Evolutionary conservation across 139 green algal genomes (phyloP).

Genomic region (Tetraselmis striata): DNA sequence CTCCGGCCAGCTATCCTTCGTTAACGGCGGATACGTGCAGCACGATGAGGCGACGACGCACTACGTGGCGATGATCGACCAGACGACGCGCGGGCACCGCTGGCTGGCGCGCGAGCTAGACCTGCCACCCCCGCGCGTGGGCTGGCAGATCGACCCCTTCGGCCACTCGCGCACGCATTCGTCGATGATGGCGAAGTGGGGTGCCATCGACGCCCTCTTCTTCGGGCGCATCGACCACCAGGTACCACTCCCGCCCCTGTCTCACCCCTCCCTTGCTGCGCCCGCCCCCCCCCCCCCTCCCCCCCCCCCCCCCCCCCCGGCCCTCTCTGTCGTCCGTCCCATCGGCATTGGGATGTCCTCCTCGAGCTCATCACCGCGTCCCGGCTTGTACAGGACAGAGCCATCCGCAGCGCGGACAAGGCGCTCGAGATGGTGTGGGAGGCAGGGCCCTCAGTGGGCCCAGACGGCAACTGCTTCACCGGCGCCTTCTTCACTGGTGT

Average conservation of each 20-base stretch:
- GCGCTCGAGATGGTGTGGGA: slow-evolving; percentile 72
- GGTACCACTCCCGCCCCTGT: slow-evolving; percentile 26
- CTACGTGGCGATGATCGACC: slow-evolving; percentile 84
- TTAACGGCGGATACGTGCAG: slow-evolving; percentile 79
- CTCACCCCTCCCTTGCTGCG: too few species aligned
- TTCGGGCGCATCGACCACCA: slow-evolving; percentile 82
- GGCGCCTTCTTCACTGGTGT: slow-evolving; percentile 40
- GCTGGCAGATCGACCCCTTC: slow-evolving; percentile 91
- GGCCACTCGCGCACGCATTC: slow-evolving; percentile 80
- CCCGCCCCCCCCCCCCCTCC: not conserved
- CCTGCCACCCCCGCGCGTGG: slow-evolving; percentile 32
- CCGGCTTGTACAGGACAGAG: slow-evolving; percentile 32
- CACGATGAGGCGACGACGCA: slow-evolving; percentile 83
- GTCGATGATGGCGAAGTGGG: slow-evolving; percentile 51
- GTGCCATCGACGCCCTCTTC: slow-evolving; percentile 77
- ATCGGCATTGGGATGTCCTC: too few species aligned
- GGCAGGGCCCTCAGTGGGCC: slow-evolving; percentile 40
- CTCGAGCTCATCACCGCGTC: too few species aligned
- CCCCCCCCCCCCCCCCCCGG: not conserved
- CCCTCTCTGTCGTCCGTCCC: too few species aligned
- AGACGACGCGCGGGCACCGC: slow-evolving; percentile 72
- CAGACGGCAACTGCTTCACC: slow-evolving; percentile 51
- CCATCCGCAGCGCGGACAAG: slow-evolving; percentile 21
- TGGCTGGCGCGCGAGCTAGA: slow-evolving; percentile 20
- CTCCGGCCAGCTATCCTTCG: slow-evolving; percentile 61